Percentiles rank a stretch among this genome's conserved stretches.
Conservation (phyloP, 73 alveolate genomes). For the Durusdinium trenchii region DNA sequence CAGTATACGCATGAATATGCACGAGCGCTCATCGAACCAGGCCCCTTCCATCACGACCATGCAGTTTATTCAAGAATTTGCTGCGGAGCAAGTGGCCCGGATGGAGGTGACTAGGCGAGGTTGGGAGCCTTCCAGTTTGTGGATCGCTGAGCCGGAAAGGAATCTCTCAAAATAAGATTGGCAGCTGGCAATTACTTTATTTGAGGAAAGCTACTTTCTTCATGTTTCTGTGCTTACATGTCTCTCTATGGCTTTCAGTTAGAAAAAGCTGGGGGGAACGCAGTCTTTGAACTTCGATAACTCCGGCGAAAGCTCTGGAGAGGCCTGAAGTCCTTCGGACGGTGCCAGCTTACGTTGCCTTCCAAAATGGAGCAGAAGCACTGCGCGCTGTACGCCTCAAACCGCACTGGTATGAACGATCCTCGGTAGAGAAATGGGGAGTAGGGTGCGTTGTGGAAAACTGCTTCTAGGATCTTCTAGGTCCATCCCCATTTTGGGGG, state of each 20-base stretch:
- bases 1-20: too few species aligned
- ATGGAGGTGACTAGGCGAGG: conserved; percentile 7
- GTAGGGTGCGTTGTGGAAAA: too few species aligned
- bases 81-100: conserved; percentile 5
- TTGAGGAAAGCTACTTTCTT: too few species aligned
- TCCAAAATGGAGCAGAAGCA: background rate
- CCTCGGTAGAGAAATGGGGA: background rate
- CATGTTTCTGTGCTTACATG: too few species aligned
- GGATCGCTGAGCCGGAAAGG: background rate
- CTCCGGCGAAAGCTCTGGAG: background rate
- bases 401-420: background rate
- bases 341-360: conserved; percentile 2
- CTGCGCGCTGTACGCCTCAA: background rate
- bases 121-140: background rate
- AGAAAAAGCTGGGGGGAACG: background rate
- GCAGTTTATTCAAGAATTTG: background rate
- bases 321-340: conserved; percentile 21
- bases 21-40: too few species aligned
- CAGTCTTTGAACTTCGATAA: background rate
- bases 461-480: too few species aligned
- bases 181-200: too few species aligned
- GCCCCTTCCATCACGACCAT: too few species aligned
- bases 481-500: too few species aligned
- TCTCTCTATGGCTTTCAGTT: too few species aligned
- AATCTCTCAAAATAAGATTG: too few species aligned